phyloP scores from a whole-genome alignment of 345 rosid genomes.

The Eucalyptus melliodora region DNA sequence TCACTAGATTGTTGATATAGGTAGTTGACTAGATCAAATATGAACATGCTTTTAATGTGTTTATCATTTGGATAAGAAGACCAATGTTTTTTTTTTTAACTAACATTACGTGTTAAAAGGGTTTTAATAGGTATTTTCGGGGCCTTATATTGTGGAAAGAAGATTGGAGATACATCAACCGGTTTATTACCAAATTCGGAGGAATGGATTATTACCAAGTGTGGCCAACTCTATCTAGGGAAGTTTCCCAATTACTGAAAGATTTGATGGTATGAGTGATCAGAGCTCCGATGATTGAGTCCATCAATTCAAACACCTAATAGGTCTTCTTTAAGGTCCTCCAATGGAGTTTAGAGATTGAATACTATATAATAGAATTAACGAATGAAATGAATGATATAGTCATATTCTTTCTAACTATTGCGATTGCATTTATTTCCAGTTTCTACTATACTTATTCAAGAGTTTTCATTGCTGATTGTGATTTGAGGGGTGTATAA shows the following conservation, averaged over 20 bases:
- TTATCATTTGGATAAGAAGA: neutral
- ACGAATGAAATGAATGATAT: too few relatives aligned
- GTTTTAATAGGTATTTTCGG: neutral
- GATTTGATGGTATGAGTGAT: neutral
- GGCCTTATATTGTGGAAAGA: neutral
- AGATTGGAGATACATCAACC: neutral
- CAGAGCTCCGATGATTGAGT: neutral
- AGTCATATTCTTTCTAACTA: neutral
- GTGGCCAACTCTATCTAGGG: too few relatives aligned
- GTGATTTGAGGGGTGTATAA: neutral
- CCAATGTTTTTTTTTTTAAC: neutral
- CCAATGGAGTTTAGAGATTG: neutral
- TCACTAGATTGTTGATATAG: neutral
- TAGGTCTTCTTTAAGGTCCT: neutral
- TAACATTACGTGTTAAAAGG: neutral
- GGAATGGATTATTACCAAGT: neutral
- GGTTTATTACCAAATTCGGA: neutral
- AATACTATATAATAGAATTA: neutral
- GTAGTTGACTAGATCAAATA: too few relatives aligned
- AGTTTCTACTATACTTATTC: neutral
- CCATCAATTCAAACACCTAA: neutral
- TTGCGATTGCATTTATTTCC: neutral
- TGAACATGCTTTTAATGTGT: neutral
- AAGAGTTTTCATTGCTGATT: accelerated
- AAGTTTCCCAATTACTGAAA: neutral